Conservation (phyloP, 2,329 filamentous ascomycete species). For the Colletotrichum paranaense region DNA sequence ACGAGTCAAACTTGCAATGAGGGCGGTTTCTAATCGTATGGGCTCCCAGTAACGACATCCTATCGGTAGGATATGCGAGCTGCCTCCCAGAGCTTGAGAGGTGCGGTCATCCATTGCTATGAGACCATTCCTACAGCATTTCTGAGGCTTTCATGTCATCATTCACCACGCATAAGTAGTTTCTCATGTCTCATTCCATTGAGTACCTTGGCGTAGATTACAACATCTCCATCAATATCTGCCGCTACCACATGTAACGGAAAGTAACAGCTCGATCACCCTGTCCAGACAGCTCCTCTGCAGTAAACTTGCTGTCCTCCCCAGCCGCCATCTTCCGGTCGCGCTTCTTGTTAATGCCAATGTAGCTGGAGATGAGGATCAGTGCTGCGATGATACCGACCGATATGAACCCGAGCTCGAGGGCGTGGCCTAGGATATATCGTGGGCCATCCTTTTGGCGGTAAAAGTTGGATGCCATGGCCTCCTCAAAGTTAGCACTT, state of each 20-base stretch:
- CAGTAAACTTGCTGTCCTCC: conserved; percentile 52
- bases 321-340: conserved; percentile 55
- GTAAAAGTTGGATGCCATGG: conserved; percentile 81
- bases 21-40: no score
- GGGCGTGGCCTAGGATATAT: conserved; percentile 61
- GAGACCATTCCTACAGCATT: no score
- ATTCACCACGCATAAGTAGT: no score
- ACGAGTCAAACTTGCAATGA: not conserved
- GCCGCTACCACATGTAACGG: conserved; percentile 64
- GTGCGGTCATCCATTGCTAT: no score
- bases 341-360: conserved; percentile 68
- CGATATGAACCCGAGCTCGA: conserved; percentile 62
- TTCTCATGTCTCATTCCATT: no score
- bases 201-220: no score
- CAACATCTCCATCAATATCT: no score
- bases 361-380: conserved; percentile 62
- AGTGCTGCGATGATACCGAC: conserved; percentile 57
- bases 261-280: conserved; percentile 74
- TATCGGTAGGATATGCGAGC: no score
- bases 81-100: no score
- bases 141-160: no score
- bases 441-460: conserved; percentile 60
- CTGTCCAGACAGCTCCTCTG: conserved; percentile 65
- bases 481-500: conserved; percentile 46
- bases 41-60: no score